A percentile compares a stretch with the other conserved stretches of the same genome.
phyloP scores from a whole-genome alignment of 164 flowering plant genomes.

The Amborella trichopoda region DNA sequence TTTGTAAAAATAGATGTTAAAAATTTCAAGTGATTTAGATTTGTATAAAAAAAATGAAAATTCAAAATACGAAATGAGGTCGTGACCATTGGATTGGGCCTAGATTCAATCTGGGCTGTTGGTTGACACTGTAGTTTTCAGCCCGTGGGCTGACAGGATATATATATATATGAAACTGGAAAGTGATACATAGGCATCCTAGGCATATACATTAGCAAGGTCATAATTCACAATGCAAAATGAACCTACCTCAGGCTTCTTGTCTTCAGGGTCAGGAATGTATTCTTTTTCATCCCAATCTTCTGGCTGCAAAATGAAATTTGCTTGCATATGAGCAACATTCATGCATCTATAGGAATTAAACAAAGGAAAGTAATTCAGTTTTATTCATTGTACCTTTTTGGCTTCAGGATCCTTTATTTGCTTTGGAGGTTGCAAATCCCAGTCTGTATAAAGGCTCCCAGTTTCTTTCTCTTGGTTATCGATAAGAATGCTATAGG shows the following conservation, averaged over 20 bases:
- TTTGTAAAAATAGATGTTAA: no score
- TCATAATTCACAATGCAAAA: not conserved
- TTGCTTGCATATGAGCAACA: not conserved
- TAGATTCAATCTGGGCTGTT: no score
- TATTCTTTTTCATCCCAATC: conserved; percentile 43
- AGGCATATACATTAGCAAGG: not conserved
- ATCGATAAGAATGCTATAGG: not conserved
- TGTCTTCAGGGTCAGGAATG: conserved; percentile 30
- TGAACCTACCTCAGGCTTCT: conserved; percentile 33
- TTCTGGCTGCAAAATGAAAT: conserved; percentile 22
- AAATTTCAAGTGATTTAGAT: no score
- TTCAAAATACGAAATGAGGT: no score
- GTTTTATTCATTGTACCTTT: conserved; percentile 18
- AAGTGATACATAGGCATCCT: not conserved
- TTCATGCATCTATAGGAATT: not conserved
- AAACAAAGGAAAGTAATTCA: not conserved
- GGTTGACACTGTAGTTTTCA: no score
- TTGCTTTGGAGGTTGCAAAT: conserved; percentile 23
- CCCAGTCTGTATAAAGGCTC: not conserved
- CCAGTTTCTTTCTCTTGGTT: not conserved
- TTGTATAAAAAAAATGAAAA: no score
- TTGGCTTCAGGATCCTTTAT: conserved; percentile 34
- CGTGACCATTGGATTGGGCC: no score
- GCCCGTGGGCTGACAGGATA: no score
- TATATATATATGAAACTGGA: no score